Conservation (phyloP, 2,329 filamentous ascomycete genomes). For the Cadophora sp. region DNA sequence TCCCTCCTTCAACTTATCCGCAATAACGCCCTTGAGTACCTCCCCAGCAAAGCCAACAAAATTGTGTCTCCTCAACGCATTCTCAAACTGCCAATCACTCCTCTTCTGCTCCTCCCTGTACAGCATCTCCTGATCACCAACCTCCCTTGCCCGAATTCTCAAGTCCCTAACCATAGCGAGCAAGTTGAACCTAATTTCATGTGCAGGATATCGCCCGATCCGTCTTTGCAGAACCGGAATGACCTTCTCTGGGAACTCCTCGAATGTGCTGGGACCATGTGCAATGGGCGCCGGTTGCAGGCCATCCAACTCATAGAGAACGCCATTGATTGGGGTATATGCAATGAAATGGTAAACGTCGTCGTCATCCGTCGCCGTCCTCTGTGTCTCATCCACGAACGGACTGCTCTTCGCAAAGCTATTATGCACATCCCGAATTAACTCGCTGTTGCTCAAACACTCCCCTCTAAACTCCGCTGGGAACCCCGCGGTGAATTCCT, state of each 20-base stretch:
- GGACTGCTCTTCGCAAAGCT: conserved; percentile 80
- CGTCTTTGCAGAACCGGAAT: conserved; percentile 87
- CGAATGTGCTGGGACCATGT: conserved; percentile 76
- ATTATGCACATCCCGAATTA: conserved; percentile 70
- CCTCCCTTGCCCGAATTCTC: conserved; percentile 75
- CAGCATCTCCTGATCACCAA: conserved; percentile 82
- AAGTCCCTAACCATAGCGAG: conserved; percentile 90
- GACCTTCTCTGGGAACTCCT: conserved; percentile 79
- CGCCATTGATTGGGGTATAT: conserved; percentile 81
- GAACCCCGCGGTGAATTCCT: conserved; percentile 74
- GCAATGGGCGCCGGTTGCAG: conserved; percentile 91
- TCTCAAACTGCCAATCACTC: conserved; percentile 91
- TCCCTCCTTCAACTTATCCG: conserved; percentile 71
- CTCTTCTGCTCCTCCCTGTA: conserved; percentile 84
- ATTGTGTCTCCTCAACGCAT: conserved; percentile 88
- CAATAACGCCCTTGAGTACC: conserved; percentile 85
- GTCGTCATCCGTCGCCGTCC: conserved; percentile 73
- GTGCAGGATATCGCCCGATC: conserved; percentile 81
- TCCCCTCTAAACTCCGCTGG: conserved; percentile 72
- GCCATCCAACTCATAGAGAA: conserved; percentile 93
- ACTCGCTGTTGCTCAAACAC: conserved; percentile 70
- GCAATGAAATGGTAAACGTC: conserved; percentile 98
- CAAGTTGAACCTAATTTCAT: conserved; percentile 95
- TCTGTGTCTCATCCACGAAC: conserved; percentile 89
- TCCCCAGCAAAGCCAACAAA: conserved; percentile 96